Evolutionary conservation across 805 yeast species (phyloP), one percentile per base, ranked within the genome.

Genomic region (Henningerozyma blattae): DNA sequence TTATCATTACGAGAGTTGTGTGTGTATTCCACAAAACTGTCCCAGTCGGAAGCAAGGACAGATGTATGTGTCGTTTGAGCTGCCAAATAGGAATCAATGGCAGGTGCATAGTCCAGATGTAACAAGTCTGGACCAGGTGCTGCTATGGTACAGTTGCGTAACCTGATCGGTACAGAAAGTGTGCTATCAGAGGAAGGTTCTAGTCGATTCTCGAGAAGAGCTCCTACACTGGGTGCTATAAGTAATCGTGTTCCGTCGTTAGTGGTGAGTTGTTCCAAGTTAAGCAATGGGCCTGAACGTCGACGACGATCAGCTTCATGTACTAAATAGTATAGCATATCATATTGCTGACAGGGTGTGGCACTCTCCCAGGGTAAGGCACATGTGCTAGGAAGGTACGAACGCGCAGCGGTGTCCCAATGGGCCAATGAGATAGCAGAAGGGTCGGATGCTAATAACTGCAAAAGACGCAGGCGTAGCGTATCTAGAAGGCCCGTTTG

Each of bases 51-150:
- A 4, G 56, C 37, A 15, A 52, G n/a, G 7, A 52, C 41, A n/a
- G 34, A 34, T 28, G 48, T 49, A 1, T 44, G 36, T 19, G 47
- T 36, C 10, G 38, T 30, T 18, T 56, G 40, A 3, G 46, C 36
- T 4, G 50, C 20, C 28, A 52, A 32, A 37, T 54, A 57, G n/a
- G 43, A 34, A 15, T 53, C 50, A 18, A 57, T 48, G 8, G 51
- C 56, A 20, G 47, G 36, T 12, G 55, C 47, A 32, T 52, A 50
- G 30, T 55, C 56, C 18, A 51, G 30, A 32, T 52, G 55, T 4
- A 47, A 40, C 22, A 56, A 38, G 18, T 53, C 55, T 5, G 27
- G 14, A 14, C 40, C 33, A 8, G 38, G 30, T 9, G 22, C 34
- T 38, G 44, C 9, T 8, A 55, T 39, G 3, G 55, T 43, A 38